These are phyloP conservation scores for Wickerhamiella siamensis DNA, from an alignment of 805 yeast genomes.

Conservation along the genomic window DNA sequence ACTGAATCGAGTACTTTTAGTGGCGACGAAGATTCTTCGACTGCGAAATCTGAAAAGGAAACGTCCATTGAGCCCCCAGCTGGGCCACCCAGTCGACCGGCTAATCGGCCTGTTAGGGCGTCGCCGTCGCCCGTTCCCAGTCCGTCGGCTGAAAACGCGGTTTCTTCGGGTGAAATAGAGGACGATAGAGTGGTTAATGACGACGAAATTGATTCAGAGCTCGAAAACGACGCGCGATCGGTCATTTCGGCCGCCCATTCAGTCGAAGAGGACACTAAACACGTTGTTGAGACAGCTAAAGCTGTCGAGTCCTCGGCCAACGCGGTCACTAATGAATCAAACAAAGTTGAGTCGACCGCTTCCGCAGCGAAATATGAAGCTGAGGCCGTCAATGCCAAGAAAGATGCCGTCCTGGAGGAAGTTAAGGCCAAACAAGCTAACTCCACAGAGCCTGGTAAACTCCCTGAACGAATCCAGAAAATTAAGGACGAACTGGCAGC, in stretches of 20 bases:
- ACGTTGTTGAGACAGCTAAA: not conserved
- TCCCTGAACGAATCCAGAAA: not conserved
- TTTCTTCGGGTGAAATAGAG: too few species aligned
- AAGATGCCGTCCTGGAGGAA: not conserved
- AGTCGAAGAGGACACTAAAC: not conserved
- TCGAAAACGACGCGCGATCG: not conserved
- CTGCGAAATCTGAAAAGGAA: too few species aligned
- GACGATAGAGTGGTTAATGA: too few species aligned
- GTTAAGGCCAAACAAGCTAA: not conserved
- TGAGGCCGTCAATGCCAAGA: not conserved
- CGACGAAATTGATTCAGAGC: not conserved
- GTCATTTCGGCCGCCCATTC: not conserved
- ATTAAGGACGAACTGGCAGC: not conserved
- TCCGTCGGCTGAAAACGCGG: too few species aligned
- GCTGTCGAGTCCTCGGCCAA: not conserved
- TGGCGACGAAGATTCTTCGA: not conserved
- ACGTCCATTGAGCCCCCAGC: conserved; percentile 3
- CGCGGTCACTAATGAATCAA: not conserved
- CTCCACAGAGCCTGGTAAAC: not conserved
- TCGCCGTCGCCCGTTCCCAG: too few species aligned
- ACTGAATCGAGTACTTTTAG: not conserved
- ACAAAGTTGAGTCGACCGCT: not conserved
- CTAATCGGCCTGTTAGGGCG: not conserved
- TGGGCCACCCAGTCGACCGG: not conserved
- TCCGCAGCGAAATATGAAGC: not conserved